Evolutionary conservation across 2,329 filamentous ascomycete genomes (phyloP).

Genomic region (Fusarium abutilonis): DNA sequence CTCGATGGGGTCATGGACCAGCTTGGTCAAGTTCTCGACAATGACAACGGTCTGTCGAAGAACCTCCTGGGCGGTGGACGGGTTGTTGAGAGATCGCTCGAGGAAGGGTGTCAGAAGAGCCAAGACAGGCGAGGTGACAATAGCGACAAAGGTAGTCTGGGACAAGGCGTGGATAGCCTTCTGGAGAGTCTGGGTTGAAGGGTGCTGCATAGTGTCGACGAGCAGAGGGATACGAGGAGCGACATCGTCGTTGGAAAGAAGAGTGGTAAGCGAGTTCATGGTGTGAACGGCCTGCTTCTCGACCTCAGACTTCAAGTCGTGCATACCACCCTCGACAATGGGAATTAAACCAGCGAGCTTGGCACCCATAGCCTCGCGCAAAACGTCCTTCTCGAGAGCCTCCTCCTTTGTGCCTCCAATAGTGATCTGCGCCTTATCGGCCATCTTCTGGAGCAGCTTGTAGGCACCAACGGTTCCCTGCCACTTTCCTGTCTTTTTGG

Average conservation of each 20-base stretch:
- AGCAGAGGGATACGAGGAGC: slow-evolving; percentile 90
- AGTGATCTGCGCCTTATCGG: slow-evolving; percentile 89
- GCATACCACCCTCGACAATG: slow-evolving; percentile 91
- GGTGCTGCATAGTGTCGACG: slow-evolving; percentile 94
- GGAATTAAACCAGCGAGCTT: slow-evolving; percentile 89
- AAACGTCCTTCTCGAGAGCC: slow-evolving; percentile 85
- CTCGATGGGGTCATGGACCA: slow-evolving; percentile 95
- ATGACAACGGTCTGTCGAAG: slow-evolving; percentile 95
- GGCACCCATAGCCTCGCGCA: slow-evolving; percentile 90
- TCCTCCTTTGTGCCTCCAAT: slow-evolving; percentile 82
- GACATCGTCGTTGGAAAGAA: slow-evolving; percentile 97
- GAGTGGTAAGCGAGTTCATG: slow-evolving; percentile 88
- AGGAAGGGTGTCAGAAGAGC: slow-evolving; percentile 94
- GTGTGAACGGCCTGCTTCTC: slow-evolving; percentile 90
- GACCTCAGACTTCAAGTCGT: slow-evolving; percentile 91
- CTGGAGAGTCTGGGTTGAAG: slow-evolving; percentile 85
- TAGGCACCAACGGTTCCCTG: slow-evolving; percentile 92
- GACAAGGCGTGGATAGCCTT: slow-evolving; percentile 97
- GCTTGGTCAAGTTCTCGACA: slow-evolving; percentile 96
- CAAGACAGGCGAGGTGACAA: slow-evolving; percentile 94
- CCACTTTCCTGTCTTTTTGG: slow-evolving; percentile 92
- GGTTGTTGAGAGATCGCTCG: slow-evolving; percentile 92
- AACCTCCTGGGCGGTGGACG: slow-evolving; percentile 90
- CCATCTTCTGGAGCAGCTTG: slow-evolving; percentile 89
- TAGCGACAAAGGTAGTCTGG: slow-evolving; percentile 97